Evolutionary conservation across 2,329 filamentous ascomycete species (phyloP).

Genomic region (Monosporascus cannonballus): DNA sequence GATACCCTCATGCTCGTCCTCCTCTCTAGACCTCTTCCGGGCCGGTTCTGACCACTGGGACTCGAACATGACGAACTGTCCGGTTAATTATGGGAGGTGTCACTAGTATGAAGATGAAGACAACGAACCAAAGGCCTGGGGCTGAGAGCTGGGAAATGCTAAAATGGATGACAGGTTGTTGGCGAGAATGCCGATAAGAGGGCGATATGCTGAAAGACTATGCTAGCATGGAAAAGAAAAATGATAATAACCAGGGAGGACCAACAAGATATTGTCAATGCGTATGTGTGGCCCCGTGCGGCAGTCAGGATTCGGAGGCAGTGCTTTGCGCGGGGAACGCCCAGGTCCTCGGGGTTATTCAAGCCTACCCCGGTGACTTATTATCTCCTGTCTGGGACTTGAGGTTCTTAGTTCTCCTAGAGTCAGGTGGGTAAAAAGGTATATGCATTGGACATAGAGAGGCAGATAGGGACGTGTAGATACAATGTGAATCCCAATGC

Average conservation of each 20-base stretch:
- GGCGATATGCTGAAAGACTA: neutral
- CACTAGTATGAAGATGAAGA: too few relatives aligned
- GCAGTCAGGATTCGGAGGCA: neutral
- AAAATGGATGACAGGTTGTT: neutral
- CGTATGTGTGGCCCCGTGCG: neutral
- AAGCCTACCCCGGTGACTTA: too few relatives aligned
- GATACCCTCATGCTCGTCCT: constrained; percentile 16
- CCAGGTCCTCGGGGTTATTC: too few relatives aligned
- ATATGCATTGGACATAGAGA: too few relatives aligned
- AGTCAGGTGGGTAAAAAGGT: too few relatives aligned
- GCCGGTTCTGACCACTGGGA: constrained; percentile 13
- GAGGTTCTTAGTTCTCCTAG: too few relatives aligned
- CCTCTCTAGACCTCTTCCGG: constrained; percentile 24
- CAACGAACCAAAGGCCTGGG: too few relatives aligned
- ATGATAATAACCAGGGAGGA: neutral
- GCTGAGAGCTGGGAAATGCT: too few relatives aligned
- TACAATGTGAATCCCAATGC: too few relatives aligned
- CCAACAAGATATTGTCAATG: neutral
- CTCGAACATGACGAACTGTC: constrained; percentile 11
- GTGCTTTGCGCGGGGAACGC: neutral
- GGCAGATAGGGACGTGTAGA: too few relatives aligned
- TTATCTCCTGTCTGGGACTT: too few relatives aligned
- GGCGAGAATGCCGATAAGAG: neutral
- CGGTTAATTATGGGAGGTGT: neutral
- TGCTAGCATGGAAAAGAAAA: neutral